These are phyloP conservation scores for Paramyrothecium sp. DNA, from an alignment of 2,329 filamentous ascomycete genomes.

Conservation along the genomic window DNA sequence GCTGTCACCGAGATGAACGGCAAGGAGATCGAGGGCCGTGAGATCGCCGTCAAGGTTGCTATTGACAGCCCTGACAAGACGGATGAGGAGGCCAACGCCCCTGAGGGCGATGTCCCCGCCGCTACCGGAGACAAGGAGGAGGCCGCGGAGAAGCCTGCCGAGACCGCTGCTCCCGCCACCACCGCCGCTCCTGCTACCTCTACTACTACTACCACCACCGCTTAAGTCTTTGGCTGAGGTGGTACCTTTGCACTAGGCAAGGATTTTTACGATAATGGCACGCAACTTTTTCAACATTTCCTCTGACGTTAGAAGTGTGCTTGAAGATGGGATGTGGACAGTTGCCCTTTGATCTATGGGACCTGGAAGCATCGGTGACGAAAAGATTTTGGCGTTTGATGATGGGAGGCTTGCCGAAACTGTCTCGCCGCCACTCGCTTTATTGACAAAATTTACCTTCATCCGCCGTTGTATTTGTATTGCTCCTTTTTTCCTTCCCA, in stretches of 20 bases:
- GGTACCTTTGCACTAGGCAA: conserved; percentile 25
- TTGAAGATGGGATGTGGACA: conserved; percentile 23
- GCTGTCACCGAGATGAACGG: conserved; percentile 98
- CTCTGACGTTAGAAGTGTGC: conserved; percentile 34
- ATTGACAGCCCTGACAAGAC: conserved; percentile 99
- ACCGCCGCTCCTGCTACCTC: conserved; percentile 20
- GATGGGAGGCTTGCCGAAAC: not conserved
- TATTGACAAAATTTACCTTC: conserved; percentile 23
- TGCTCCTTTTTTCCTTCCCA: conserved; percentile 22
- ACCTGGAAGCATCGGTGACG: not conserved
- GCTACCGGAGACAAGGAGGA: conserved; percentile 29
- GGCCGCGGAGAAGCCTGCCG: conserved; percentile 23
- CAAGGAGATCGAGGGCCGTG: conserved; percentile 97
- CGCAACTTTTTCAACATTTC: conserved; percentile 35
- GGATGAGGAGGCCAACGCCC: conserved; percentile 74
- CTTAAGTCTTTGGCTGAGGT: conserved; percentile 26
- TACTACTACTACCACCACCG: conserved; percentile 22
- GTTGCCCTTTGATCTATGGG: not conserved
- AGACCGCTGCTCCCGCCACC: conserved; percentile 18
- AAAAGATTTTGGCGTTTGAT: conserved; percentile 8
- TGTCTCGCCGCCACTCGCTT: conserved; percentile 2
- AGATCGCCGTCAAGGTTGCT: conserved; percentile 99
- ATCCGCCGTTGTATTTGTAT: conserved; percentile 33
- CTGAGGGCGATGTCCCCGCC: conserved; percentile 42
- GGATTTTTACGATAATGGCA: conserved; percentile 36